Evolutionary conservation across 768 basidiomycete genomes (phyloP), one percentile per base, ranked within the genome.

Genomic region (Mrakia gelida): DNA sequence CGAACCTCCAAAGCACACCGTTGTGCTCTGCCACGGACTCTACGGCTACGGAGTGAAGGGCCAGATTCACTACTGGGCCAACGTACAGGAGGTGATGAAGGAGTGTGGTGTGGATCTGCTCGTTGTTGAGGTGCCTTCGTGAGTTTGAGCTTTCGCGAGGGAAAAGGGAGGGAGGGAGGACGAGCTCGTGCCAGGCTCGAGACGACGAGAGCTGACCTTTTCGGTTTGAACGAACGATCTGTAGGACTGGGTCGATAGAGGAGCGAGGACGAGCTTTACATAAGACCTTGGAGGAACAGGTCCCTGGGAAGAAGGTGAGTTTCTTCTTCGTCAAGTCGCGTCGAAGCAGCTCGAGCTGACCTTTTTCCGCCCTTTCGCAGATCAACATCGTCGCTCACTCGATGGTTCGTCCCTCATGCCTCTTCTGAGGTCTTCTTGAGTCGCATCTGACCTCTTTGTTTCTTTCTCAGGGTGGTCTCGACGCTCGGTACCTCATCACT

Each of bases 301-400:
- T 91, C 5, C 87, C 86, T 3, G 94, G 93, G 8, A 89, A 91
- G 70, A 93, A 92, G 61, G 76, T 77, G 10, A 43, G 71, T 49
- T 45, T 38, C 49, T 28, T 26, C 38, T 30, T 7, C 56, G 18
- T 34, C 73, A 56, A 28, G 49, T 76, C 65, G 28, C 38, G 45
- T 32, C 43, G 45, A 38, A 56, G 23, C 52, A 54, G 4, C 34
- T n/a, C 26, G 49, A 52, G 49, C 49, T 52, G 49, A 52, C 18
- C 45, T 8, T 63, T n/a, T 63, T n/a, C 34, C n/a, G 49, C 21
- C 43, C 67, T 23, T 2, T 34, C 18, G 6, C 38, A 77, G 13
- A 85, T 98, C 81, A 99, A 99, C 83, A 90, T 99, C 80, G 87
- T 99, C 65, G 97, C 93, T 0, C 97, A 99, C 83, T 95, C 94